Evolutionary conservation across 345 rosid species (phyloP).

Genomic region (Gossypioides kirkii): DNA sequence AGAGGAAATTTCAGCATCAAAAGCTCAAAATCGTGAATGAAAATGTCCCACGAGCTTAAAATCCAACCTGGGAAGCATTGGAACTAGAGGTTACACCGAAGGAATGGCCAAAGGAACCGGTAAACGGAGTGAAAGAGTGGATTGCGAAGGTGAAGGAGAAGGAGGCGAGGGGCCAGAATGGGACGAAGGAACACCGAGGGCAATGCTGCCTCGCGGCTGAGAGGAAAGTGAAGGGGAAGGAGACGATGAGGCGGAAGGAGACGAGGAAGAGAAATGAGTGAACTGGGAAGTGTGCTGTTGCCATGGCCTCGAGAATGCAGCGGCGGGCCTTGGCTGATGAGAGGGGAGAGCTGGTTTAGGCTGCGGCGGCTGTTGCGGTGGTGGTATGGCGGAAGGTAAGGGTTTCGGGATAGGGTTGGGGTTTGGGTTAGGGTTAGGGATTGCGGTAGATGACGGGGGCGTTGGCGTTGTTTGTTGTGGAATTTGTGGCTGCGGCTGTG

Average conservation of each 20-base stretch:
- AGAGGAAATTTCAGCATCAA: neutral
- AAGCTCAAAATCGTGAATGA: neutral
- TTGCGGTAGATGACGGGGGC: conserved; percentile 25
- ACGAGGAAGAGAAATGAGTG: conserved; percentile 37
- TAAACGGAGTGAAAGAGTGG: conserved; percentile 48
- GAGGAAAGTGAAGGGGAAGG: conserved; percentile 34
- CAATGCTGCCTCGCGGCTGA: conserved; percentile 52
- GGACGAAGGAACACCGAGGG: conserved; percentile 67
- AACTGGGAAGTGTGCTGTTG: conserved; percentile 54
- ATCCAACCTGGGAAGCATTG: conserved; percentile 44
- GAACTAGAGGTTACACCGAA: conserved; percentile 48
- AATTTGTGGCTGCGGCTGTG: conserved; percentile 16
- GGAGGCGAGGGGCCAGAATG: conserved; percentile 36
- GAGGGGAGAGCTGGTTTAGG: conserved; percentile 21
- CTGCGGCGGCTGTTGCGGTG: conserved; percentile 28
- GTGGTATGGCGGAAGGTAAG: conserved; percentile 29
- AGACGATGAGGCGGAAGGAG: conserved; percentile 33
- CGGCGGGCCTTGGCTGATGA: conserved; percentile 24
- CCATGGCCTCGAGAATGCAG: conserved; percentile 61
- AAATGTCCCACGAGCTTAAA: neutral
- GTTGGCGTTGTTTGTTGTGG: conserved; percentile 10
- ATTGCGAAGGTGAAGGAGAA: conserved; percentile 41
- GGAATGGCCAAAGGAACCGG: conserved; percentile 67
- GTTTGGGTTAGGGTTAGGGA: conserved; percentile 5
- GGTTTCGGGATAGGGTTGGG: conserved; percentile 16